Evolutionary conservation across 1,139 yeast genomes (phyloP), one percentile per base, ranked within the genome.

Genomic region (Chernovozyma sophiae-reginae): DNA sequence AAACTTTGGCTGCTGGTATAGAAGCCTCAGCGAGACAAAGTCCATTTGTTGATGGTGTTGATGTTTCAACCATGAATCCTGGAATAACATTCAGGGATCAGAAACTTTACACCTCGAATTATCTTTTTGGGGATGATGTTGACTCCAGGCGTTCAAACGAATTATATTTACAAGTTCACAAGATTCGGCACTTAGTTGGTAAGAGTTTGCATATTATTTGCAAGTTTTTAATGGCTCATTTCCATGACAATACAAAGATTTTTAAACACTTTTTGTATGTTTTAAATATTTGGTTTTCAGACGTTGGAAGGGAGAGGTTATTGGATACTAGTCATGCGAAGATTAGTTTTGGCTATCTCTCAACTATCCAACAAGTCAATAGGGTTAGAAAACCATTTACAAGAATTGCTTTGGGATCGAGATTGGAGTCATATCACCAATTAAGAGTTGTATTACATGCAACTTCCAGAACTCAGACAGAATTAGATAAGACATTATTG

Each of bases 281-380:
- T 2, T 57, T 84, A 37, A 80, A 84, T 48, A 79, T 84, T 10
- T 92, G 95, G 89, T 78, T 92, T 45, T 74, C 86, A 14, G 95
- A 89, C 55, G 84, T 85, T 20, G 95, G 96, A 1, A 72, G 78
- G 44, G 95, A 86, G 49, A 67, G 85, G 12, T 65, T 82, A 1
- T 74, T 82, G 35, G 82, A 74, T 36, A 63, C 75, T 11, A 77
- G 81, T 43, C 70, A 68, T 42, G 65, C 72, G 0, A 60, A 56
- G 32, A 55, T 68, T 27, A 62, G 58, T 45, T 63, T 60, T 52
- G 60, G 61, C 16, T 61, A 67, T 47, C 52, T 61, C 38, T 58
- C 60, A 30, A 52, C 58, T 11, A 54, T 62, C 24, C 75, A 73
- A 39, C 63, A 62, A 15, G 59, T 77, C 22, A 69, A 71, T 32